Evolutionary conservation across 805 yeast genomes (phyloP).

Genomic region (Cyberlindnera subsufficiens): DNA sequence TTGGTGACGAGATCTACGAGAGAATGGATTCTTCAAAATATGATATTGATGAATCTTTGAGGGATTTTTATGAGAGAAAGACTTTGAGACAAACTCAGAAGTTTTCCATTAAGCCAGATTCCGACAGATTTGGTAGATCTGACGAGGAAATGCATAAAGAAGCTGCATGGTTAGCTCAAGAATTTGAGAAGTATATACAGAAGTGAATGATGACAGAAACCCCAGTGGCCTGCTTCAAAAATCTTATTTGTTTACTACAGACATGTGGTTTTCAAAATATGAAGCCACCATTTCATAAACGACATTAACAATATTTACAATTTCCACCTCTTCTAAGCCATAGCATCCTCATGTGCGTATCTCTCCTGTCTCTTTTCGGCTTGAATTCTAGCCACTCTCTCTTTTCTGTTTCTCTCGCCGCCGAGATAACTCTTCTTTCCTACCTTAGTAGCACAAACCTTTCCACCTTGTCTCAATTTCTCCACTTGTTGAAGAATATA

Average conservation of each 20-base stretch:
- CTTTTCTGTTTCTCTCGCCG: slow-evolving; percentile 78
- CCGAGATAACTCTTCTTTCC: slow-evolving; percentile 77
- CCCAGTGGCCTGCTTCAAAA: not conserved
- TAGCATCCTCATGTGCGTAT: slow-evolving; percentile 24
- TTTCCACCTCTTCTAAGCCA: slow-evolving; percentile 2
- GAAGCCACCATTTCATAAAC: slow-evolving; percentile 3
- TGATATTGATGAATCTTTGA: slow-evolving; percentile 31
- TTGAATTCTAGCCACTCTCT: slow-evolving; percentile 53
- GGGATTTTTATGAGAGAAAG: slow-evolving; percentile 27
- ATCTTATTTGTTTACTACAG: too few species aligned
- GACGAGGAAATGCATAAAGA: slow-evolving; percentile 66
- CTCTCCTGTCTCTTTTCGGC: slow-evolving; percentile 31
- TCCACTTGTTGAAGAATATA: slow-evolving; percentile 72
- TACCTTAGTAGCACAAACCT: slow-evolving; percentile 47
- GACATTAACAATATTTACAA: slow-evolving; percentile 7
- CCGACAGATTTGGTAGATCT: slow-evolving; percentile 51
- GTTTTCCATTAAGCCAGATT: slow-evolving; percentile 37
- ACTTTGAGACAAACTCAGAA: slow-evolving; percentile 19
- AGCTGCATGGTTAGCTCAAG: slow-evolving; percentile 47
- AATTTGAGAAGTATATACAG: slow-evolving; percentile 22
- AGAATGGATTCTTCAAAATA: slow-evolving; percentile 49
- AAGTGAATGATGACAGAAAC: not conserved
- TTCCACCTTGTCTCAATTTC: slow-evolving; percentile 51
- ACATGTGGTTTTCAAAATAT: not conserved
- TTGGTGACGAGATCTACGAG: slow-evolving; percentile 73